Evolutionary conservation across 768 basidiomycete genomes (phyloP), one percentile per base, ranked within the genome.

Genomic region (Lactarius quietus): DNA sequence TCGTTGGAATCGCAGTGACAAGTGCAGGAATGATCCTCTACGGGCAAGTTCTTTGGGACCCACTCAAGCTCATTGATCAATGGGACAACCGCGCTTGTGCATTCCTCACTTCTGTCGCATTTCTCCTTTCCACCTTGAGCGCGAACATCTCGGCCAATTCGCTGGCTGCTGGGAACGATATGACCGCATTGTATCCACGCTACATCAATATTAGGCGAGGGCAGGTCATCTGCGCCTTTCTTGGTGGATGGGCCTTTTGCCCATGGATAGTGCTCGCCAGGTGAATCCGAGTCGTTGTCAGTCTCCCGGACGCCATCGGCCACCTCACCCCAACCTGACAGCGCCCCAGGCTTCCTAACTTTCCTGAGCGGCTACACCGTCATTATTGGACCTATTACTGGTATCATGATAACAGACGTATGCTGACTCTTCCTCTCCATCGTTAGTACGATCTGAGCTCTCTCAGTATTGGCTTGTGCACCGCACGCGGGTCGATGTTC

Each of bases 341-440:
- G 76, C 26, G 90, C 88, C 0, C 78, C 84, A 36, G 84, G 84
- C 1, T 92, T 93, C 76, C 72, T 93, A 70, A 78, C 79, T 15
- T 93, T 93, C 75, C 88, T 93, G 86, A 83, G 82, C 28, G 92
- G 90, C 3, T 95, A 93, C 71, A 88, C 92, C 0, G 86, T 94
- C 26, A 92, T 96, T 73, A 79, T 95, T 26, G 91, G 91, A 0
- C 93, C 93, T 1, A 88, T 96, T 68, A 86, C 89, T 36, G 90
- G 89, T 26, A 86, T 95, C 61, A 83, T 88, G 80, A 80, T 83
- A 60, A 77, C 79, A 26, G 82, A 83, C 57, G 80, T 88, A 70
- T 67, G 87, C 77, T 20, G 35, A 38, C 7, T 31, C 15, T 18
- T 12, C 36, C 41, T 35, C 23, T 45, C 9, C 9, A 5, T 56